These are phyloP conservation scores for Penicillium fuscoglaucum DNA, from an alignment of 2,329 filamentous ascomycete genomes.

Conservation along the genomic window DNA sequence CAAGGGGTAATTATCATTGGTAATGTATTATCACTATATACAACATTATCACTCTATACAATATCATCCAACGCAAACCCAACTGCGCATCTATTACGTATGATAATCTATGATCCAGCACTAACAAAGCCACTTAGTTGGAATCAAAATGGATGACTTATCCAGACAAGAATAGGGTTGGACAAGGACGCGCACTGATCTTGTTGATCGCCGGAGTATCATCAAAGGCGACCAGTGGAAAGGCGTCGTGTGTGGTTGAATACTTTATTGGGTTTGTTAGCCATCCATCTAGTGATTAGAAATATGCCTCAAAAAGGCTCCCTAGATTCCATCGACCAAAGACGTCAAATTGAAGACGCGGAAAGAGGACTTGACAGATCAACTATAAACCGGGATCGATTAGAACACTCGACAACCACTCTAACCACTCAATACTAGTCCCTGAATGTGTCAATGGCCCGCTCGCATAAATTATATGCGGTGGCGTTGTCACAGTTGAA, in stretches of 20 bases:
- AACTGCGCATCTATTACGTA: background rate
- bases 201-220: background rate
- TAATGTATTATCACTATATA: background rate
- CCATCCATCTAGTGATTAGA: background rate
- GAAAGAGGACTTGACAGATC: background rate
- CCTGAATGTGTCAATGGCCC: background rate
- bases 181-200: background rate
- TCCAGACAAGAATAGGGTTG: background rate
- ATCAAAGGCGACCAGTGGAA: background rate
- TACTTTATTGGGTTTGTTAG: background rate
- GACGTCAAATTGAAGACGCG: background rate
- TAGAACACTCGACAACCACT: constrained; percentile 3
- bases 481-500: background rate
- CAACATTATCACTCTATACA: background rate
- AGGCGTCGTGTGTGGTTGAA: background rate
- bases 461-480: background rate
- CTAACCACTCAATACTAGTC: background rate
- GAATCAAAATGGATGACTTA: background rate
- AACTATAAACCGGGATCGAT: background rate
- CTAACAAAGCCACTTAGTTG: background rate
- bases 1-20: background rate
- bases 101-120: background rate
- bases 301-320: background rate
- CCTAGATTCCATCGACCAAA: background rate
- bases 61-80: background rate